Percentiles rank a stretch among this genome's conserved stretches.
Evolutionary conservation across 805 yeast genomes (phyloP).

Genomic region (Tetrapisispora nanseiensis): DNA sequence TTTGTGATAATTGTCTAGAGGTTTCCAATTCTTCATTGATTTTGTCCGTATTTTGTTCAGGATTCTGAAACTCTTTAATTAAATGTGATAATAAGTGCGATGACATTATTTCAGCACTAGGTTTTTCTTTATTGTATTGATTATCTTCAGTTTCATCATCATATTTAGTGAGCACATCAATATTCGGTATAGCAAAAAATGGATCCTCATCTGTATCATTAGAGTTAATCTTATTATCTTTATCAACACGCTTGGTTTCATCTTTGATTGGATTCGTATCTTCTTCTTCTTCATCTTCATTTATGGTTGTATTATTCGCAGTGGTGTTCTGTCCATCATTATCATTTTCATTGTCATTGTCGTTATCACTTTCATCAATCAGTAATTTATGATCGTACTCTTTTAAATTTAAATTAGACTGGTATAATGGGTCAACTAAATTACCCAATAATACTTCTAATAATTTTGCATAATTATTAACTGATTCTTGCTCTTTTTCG

Average conservation of each 20-base stretch:
- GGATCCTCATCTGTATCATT: constrained; percentile 8
- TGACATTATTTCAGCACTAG: not conserved
- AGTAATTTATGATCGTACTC: constrained; percentile 56
- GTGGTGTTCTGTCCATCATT: constrained; percentile 2
- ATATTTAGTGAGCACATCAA: not conserved
- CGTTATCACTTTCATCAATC: constrained; percentile 17
- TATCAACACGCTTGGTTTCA: constrained; percentile 7
- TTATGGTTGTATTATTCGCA: constrained; percentile 9
- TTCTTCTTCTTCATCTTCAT: constrained; percentile 14
- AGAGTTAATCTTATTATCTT: constrained; percentile 3
- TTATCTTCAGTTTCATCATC: constrained; percentile 32
- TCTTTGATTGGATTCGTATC: constrained; percentile 1
- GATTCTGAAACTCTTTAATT: constrained; percentile 29
- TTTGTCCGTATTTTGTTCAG: constrained; percentile 32
- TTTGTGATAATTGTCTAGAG: constrained; percentile 64
- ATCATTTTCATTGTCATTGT: constrained; percentile 1
- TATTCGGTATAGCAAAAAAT: constrained; percentile 4
- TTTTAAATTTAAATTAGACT: constrained; percentile 56
- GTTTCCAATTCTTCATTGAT: constrained; percentile 52
- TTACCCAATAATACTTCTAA: constrained; percentile 81
- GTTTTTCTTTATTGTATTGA: constrained; percentile 24
- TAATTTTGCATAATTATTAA: constrained; percentile 59
- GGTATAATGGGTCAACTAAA: constrained; percentile 59
- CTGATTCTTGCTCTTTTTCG: constrained; percentile 70
- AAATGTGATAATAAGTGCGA: constrained; percentile 13